Percentiles rank a stretch among this genome's conserved stretches.
phyloP scores from a whole-genome alignment of 768 basidiomycete species.

The Tephrocybe sp. region DNA sequence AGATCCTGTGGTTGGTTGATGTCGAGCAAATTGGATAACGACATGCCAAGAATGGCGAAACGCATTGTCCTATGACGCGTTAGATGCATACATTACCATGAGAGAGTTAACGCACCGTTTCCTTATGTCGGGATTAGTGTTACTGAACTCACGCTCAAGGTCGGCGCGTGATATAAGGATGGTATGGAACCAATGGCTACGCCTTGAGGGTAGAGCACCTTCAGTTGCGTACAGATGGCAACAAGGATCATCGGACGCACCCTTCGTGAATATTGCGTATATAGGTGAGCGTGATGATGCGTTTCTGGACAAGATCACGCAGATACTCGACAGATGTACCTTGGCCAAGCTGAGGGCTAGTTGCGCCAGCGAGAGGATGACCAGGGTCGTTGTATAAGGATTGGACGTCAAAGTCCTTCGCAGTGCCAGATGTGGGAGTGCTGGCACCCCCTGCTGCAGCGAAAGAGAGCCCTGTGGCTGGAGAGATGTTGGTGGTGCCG shows the following conservation, averaged over 20 bases:
- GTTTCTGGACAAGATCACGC: conserved; percentile 76
- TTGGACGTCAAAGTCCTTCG: conserved; percentile 73
- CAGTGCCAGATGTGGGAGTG: conserved; percentile 40
- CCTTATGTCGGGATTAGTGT: conserved; percentile 73
- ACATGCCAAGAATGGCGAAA: conserved; percentile 85
- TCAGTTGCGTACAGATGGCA: not conserved
- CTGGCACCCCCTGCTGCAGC: conserved; percentile 32
- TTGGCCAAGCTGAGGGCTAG: conserved; percentile 48
- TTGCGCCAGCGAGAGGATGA: conserved; percentile 31
- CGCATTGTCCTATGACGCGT: conserved; percentile 60
- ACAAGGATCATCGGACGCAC: conserved; percentile 38
- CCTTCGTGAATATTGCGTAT: conserved; percentile 85
- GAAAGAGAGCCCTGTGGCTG: conserved; percentile 35
- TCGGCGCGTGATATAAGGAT: conserved; percentile 74
- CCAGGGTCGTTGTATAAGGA: conserved; percentile 52
- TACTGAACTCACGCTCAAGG: conserved; percentile 73
- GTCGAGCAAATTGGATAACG: conserved; percentile 77
- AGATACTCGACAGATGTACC: conserved; percentile 78
- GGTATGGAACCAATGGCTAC: conserved; percentile 87
- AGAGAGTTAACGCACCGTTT: conserved; percentile 52
- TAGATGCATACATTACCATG: not conserved
- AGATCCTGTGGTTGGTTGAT: conserved; percentile 79
- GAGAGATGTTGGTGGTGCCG: conserved; percentile 27
- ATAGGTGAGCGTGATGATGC: conserved; percentile 83
- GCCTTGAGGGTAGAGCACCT: conserved; percentile 36